Evolutionary conservation across 2,329 filamentous ascomycete species (phyloP).

Genomic region (Trichoderma sp.): DNA sequence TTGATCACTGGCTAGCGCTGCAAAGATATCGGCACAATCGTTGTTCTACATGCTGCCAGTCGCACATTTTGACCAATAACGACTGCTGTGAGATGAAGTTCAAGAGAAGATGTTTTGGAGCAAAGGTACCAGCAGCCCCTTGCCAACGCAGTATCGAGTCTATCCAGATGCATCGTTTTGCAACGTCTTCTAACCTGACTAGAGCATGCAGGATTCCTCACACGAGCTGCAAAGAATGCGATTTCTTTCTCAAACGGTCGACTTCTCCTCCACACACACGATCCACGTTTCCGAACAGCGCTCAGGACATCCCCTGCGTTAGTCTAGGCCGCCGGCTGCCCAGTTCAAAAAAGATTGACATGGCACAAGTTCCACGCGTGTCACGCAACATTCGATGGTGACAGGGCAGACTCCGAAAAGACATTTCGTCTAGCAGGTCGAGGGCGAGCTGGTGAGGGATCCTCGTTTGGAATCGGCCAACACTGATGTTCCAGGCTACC

Average conservation of each 20-base stretch:
- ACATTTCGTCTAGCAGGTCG: neutral
- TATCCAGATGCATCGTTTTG: neutral
- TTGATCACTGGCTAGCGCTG: neutral
- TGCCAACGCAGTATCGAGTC: neutral
- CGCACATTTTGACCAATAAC: neutral
- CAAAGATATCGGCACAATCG: neutral
- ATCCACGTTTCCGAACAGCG: neutral
- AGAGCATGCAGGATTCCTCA: neutral
- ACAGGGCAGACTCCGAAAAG: neutral
- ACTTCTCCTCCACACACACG: neutral
- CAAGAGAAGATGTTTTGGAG: neutral
- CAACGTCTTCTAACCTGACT: neutral
- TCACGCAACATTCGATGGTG: neutral
- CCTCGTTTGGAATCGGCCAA: neutral
- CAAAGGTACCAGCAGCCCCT: neutral
- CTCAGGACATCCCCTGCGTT: neutral
- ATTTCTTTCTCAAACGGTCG: neutral
- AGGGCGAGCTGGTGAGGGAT: neutral
- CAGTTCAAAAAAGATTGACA: neutral
- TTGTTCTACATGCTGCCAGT: neutral
- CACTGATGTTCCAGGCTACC: neutral
- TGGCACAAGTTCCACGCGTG: neutral
- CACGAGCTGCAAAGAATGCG: neutral
- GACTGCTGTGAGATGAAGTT: neutral
- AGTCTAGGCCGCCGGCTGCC: too few species aligned